Evolutionary conservation across 805 yeast species (phyloP), one percentile per base, ranked within the genome.

Genomic region (Kodamaea neixiangensis): DNA sequence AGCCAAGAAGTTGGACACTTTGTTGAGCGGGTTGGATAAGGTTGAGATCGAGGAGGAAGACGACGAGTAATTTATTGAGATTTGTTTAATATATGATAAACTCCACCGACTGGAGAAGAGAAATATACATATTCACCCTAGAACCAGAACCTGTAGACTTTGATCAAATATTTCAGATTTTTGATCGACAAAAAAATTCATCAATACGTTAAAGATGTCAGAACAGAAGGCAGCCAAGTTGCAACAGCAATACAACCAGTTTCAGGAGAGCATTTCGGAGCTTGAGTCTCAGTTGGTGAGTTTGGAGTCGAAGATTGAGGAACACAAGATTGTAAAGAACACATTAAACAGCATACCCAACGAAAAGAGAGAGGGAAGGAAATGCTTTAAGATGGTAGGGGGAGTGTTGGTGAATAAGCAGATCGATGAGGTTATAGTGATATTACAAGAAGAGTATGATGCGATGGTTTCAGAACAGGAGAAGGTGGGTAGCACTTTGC

Each of bases 351-450:
- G 64, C 20, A 69, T 74, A 14, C 64, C 66, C 4, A 70, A 73
- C 4, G 66, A 61, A 20, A 54, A 66, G 31, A 64, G 77, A 51
- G 49, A 58, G 1, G 82, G 78, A 42, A 81, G 99, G 54, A 84
- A 85, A 63, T 90, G 97, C 62, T 91, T 83, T 71, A 83, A 96
- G 61, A 90, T 94, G 97, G 80, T 93, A 29, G 97, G 97, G 20
- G 96, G 97, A 7, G 96, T 92, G 3, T 76, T 93, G 29, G 87
- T 92, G 14, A 96, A 91, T 62, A 85, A 88, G 57, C 78, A 84
- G 3, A 94, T 90, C 3, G 84, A 78, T n/a, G 90, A 88, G 38
- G 94, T 92, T 3, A 68, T 78, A 20, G 85, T 85, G 10, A 75
- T 85, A 9, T 69, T 90, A 48, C 75, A 78, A 47, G 73, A 80